phyloP scores from a whole-genome alignment of 257 asterid genomes.

The Catharanthus roseus region DNA sequence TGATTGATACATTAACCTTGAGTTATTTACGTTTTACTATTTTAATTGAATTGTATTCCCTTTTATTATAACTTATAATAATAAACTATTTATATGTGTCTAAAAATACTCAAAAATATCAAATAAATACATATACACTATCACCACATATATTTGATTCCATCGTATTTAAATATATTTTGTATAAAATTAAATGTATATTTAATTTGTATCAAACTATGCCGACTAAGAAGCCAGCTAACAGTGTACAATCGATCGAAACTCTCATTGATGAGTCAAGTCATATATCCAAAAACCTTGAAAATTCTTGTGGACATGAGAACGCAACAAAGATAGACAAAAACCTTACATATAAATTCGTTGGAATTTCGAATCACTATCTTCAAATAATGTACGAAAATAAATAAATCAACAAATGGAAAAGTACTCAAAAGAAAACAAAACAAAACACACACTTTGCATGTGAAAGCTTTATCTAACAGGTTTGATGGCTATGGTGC shows the following conservation, averaged over 20 bases:
- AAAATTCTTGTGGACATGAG: constrained; percentile 21
- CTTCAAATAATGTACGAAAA: constrained; percentile 3
- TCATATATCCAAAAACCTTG: constrained; percentile 19
- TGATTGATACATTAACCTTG: too few species aligned
- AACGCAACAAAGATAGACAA: constrained; percentile 13
- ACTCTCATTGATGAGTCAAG: constrained; percentile 20
- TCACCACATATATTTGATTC: too few species aligned
- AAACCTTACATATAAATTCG: constrained; percentile 9
- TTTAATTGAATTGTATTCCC: too few species aligned
- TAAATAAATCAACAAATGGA: too few species aligned
- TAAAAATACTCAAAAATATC: too few species aligned
- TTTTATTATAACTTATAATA: too few species aligned
- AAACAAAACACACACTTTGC: background rate
- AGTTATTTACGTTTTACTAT: too few species aligned
- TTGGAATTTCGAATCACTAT: constrained; percentile 4
- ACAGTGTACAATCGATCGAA: too few species aligned
- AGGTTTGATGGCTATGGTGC: constrained; percentile 14
- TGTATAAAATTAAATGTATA: too few species aligned
- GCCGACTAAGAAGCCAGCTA: constrained; percentile 5
- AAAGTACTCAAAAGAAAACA: constrained; percentile 1
- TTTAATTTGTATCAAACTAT: constrained; percentile 1
- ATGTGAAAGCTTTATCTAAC: background rate
- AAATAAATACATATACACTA: too few species aligned
- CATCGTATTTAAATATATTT: too few species aligned
- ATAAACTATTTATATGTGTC: too few species aligned